These are phyloP conservation scores for Trypanosoma conorhini DNA, from an alignment of 208 protist species.

Conservation along the genomic window DNA sequence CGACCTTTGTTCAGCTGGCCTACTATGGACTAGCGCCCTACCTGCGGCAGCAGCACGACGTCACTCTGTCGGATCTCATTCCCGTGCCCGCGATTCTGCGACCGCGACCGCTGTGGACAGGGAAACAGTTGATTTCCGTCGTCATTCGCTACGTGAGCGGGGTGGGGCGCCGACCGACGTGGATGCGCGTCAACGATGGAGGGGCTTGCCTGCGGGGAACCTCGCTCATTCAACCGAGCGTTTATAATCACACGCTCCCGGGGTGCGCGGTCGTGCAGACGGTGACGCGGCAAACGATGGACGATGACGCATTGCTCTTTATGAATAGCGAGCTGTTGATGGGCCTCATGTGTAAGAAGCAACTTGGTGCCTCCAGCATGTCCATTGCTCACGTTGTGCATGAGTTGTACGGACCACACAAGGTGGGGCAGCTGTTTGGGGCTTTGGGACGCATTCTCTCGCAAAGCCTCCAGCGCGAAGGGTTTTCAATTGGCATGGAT, in stretches of 20 bases:
- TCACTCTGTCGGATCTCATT: constrained; percentile 75
- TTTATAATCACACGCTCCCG: constrained; percentile 54
- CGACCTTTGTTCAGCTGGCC: constrained; percentile 94
- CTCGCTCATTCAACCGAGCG: constrained; percentile 83
- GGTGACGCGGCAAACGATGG: constrained; percentile 43
- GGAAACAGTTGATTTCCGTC: constrained; percentile 97
- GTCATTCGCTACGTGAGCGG: constrained; percentile 83
- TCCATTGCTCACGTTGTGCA: constrained; percentile 95
- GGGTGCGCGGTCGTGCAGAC: constrained; percentile 26
- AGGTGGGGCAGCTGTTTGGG: constrained; percentile 95
- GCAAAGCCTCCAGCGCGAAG: constrained; percentile 93
- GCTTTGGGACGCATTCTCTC: constrained; percentile 96
- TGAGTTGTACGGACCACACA: constrained; percentile 97
- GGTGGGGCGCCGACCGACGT: constrained; percentile 17
- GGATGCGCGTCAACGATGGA: constrained; percentile 10
- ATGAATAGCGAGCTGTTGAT: constrained; percentile 95
- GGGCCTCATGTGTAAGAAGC: constrained; percentile 99
- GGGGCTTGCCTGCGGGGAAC: constrained; percentile 88
- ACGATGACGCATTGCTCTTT: constrained; percentile 89
- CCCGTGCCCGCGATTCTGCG: constrained; percentile 94
- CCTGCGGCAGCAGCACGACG: constrained; percentile 46
- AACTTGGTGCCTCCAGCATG: constrained; percentile 83
- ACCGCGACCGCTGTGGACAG: constrained; percentile 95
- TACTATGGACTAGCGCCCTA: constrained; percentile 90
- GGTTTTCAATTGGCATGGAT: constrained; percentile 98